Base-by-base conservation (phyloP, 2,329 filamentous ascomycete species). In the Dissoconium aciculare region DNA sequence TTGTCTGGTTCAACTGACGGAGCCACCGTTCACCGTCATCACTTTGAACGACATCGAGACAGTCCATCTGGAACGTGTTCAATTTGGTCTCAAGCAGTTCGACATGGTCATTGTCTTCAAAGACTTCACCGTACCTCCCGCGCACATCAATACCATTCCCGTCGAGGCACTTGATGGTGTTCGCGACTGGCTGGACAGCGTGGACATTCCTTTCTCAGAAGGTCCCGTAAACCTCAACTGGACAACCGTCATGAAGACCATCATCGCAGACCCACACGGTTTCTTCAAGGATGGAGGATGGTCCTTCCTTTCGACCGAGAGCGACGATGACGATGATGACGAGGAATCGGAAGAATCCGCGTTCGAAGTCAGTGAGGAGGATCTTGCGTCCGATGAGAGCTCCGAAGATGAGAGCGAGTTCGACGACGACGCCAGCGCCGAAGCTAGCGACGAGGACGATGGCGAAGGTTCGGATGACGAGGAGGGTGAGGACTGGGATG, bases 161-260 rank as follows among this genome's bases (percentile, higher is more conserved):
- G 83, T 98, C 14, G 89, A 98, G 52, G 82, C 78, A 3, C 67
- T 98, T 3, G 89, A 98, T 45, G 77, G 82, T 32, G 87, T 98
- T 43, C 95, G 95, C 58, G 91, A 98, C 51, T 98, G 89, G 76
- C 71, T 98, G 6, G 87, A 98, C 57, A 85, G 78, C 1, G 85
- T 89, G 28, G 87, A 98, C 51, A 92, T 98, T 50, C 77, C 89
- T 11, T 95, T 77, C 63, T 80, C 74, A 9, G 91, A 98, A 57
- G 89, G 89, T 34, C 89, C 87, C 1, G 73, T 98, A 44, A 98
- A 98, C 62, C 68, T 98, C 34, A 95, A 95, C 66, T 98, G 89
- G 89, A 79, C 81, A 8, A 93, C 85, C 11, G 98, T 98, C 52
- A 98, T 98, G 84, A 98, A 98, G 68, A 98, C 89, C 0, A 85